These are phyloP conservation scores for Ampelomyces quisqualis DNA, from an alignment of 2,329 filamentous ascomycete genomes.

Conservation along the genomic window DNA sequence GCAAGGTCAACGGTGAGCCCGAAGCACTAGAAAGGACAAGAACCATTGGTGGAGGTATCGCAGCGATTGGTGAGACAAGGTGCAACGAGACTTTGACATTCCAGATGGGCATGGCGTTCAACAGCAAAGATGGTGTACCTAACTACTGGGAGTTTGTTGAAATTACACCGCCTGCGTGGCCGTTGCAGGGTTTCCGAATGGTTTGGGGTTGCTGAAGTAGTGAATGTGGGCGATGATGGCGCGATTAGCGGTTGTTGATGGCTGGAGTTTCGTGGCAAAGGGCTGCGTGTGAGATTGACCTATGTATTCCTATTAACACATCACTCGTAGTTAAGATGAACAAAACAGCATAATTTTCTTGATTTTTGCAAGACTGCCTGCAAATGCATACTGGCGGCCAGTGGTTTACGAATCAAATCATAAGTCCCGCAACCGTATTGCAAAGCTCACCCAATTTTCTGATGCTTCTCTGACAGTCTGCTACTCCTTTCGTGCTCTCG, in stretches of 20 bases:
- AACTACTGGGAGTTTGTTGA: constrained; percentile 36
- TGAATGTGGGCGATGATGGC: background rate
- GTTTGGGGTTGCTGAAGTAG: constrained; percentile 25
- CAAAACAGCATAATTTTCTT: no score
- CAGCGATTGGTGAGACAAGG: constrained; percentile 16
- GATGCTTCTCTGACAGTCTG: no score
- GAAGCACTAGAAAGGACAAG: constrained; percentile 17
- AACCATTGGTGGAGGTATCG: constrained; percentile 17
- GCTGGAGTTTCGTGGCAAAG: no score
- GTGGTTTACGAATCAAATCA: background rate
- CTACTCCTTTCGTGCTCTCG: no score
- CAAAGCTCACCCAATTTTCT: no score
- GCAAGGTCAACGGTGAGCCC: constrained; percentile 24
- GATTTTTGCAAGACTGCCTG: no score
- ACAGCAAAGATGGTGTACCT: constrained; percentile 14
- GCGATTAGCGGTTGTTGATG: background rate
- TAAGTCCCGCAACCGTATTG: no score
- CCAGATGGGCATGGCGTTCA: constrained; percentile 30
- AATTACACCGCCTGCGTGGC: constrained; percentile 24
- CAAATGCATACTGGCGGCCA: no score
- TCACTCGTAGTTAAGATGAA: no score
- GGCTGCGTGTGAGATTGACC: background rate
- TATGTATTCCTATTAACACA: background rate
- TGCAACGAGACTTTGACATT: constrained; percentile 36
- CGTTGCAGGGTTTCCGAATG: constrained; percentile 31